Evolutionary conservation across 371 early-diverging fungal species (phyloP), one percentile per base, ranked within the genome.

Genomic region (Lichtheimia hyalospora): DNA sequence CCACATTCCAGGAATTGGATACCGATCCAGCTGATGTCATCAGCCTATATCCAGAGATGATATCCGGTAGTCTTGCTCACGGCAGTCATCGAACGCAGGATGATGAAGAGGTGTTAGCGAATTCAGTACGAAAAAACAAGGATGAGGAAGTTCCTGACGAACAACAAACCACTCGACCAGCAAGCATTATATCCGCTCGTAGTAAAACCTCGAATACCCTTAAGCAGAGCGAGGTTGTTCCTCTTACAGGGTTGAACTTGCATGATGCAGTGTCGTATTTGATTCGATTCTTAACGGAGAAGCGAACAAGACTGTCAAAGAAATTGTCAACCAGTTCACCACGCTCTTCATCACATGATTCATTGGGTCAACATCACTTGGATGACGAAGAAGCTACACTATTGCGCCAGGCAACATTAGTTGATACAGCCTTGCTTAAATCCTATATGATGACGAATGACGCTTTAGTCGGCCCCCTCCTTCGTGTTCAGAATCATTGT

Each of bases 341-440:
- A 5, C 52, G 28, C 3, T 61, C 65, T 7, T 61, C 58, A 34
- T 34, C 34, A 15, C 27, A 51, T 7, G 10, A 60, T n/a, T 62
- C 73, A 2, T 46, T n/a, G 20, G 56, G 39, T 42, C 55, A 54
- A 20, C 54, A 1, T 21, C 63, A 0, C 24, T 46, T 43, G 20
- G 49, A 12, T 44, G 51, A 54, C 28, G 71, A 80, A 13, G 71
- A 79, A 2, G 77, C 79, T 5, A 85, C 87, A 24, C 60, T 71
- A 0, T 43, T 75, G 0, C 65, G 70, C 3, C 75, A 92, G 61
- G 83, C 90, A 1, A 79, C 87, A 49, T 66, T 94, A n/a, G 92
- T 96, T 2, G 98, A 97, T 61, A 96, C 96, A 0, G 86, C 94
- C 0, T 69, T 97, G 46, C 73, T 97, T 20, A 93, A 92, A 66